These are phyloP conservation scores for Chlorella sp. DNA, from an alignment of 139 green algal genomes.

Conservation along the genomic window DNA sequence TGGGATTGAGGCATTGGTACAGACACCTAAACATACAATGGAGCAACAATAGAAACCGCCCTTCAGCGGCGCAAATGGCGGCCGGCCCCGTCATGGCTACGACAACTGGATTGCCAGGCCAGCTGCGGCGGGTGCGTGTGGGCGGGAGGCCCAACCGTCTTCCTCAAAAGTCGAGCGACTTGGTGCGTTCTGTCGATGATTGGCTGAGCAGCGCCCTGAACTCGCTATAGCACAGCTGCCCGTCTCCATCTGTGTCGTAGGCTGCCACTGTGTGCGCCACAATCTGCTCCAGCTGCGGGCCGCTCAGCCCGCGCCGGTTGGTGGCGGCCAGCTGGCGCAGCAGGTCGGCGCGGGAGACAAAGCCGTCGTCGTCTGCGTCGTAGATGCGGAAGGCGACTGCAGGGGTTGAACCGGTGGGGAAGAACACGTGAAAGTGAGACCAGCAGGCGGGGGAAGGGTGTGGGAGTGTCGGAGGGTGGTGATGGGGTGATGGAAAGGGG, in stretches of 20 bases:
- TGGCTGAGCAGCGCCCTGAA: conserved; percentile 40
- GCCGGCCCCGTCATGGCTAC: no score
- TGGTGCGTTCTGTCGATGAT: conserved; percentile 12
- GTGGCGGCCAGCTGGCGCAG: conserved; percentile 39
- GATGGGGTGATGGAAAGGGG: not conserved
- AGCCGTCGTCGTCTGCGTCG: conserved; percentile 50
- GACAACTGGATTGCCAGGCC: no score
- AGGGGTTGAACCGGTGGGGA: no score
- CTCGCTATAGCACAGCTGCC: conserved; percentile 36
- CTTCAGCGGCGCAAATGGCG: no score
- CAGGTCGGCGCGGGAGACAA: conserved; percentile 48
- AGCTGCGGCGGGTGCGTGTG: no score
- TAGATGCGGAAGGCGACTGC: conserved; percentile 54
- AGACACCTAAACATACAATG: no score
- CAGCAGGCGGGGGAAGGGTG: no score
- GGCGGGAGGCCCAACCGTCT: no score
- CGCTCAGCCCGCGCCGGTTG: conserved; percentile 37
- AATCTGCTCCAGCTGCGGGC: conserved; percentile 48
- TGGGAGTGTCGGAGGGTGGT: no score
- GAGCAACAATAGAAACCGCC: no score
- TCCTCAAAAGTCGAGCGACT: conserved; percentile 26
- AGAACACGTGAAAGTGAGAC: not conserved
- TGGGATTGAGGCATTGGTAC: no score
- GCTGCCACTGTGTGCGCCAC: conserved; percentile 34
- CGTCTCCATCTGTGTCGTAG: conserved; percentile 49